These are phyloP conservation scores for Phytophthora chlamydospora DNA, from an alignment of 352 stramenopile species.

Conservation along the genomic window DNA sequence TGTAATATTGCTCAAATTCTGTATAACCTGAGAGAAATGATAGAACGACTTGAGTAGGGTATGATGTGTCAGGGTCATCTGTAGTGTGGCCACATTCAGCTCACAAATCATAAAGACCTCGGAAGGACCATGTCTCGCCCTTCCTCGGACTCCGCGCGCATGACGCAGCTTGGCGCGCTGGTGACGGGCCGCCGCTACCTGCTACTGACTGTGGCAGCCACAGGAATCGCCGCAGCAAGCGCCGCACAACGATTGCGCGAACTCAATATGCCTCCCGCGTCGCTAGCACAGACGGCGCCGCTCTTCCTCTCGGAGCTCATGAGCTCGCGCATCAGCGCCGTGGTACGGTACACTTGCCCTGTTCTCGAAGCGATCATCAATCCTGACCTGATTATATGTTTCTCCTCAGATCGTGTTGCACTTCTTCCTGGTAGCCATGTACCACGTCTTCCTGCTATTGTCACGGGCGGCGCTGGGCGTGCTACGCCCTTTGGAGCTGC, in stretches of 20 bases:
- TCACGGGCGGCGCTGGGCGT: conserved; percentile 50
- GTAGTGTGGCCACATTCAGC: neutral
- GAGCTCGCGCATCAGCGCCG: conserved; percentile 57
- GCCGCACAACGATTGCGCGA: conserved; percentile 48
- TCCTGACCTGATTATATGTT: conserved; percentile 12
- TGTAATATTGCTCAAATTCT: no score
- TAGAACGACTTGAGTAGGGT: no score
- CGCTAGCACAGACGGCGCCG: conserved; percentile 6
- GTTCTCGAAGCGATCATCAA: conserved; percentile 27
- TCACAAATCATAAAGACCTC: conserved; percentile 3
- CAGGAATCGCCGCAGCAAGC: conserved; percentile 52
- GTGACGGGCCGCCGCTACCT: conserved; percentile 65
- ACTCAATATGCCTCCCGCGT: conserved; percentile 11
- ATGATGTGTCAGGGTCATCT: no score
- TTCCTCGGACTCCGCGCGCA: neutral
- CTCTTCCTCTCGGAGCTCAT: conserved; percentile 56
- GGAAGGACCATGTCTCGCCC: neutral
- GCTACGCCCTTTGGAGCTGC: conserved; percentile 60
- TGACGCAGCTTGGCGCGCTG: conserved; percentile 41
- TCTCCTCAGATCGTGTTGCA: conserved; percentile 67
- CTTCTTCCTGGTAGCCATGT: conserved; percentile 73
- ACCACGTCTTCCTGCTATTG: conserved; percentile 64
- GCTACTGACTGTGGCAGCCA: conserved; percentile 66
- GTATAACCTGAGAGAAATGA: no score
- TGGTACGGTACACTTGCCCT: conserved; percentile 40